Evolutionary conservation across 495 filamentous ascomycete species (phyloP).

Genomic region (Rostrohypoxylon terebratum): DNA sequence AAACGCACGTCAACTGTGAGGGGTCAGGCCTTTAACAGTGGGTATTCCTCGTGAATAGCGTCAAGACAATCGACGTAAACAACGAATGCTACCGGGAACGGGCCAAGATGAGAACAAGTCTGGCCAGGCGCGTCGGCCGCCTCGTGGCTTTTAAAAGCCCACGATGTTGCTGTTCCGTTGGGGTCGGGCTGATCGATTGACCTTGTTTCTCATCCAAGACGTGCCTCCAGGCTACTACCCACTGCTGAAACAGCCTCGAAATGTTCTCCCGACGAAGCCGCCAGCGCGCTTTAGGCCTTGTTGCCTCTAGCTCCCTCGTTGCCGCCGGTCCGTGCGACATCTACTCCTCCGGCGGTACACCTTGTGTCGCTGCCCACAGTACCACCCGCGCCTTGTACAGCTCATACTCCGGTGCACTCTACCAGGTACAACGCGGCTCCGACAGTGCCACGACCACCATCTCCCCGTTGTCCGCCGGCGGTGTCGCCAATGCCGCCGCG

Average conservation of each 20-base stretch:
- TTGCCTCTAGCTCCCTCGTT: constrained; percentile 6
- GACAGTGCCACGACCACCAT: not conserved
- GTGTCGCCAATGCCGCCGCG: not conserved
- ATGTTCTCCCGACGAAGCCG: constrained; percentile 12
- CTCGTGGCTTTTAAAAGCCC: constrained; percentile 9
- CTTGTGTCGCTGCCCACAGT: constrained; percentile 1
- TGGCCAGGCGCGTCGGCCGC: not conserved
- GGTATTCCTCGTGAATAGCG: constrained; percentile 8
- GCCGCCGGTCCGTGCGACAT: constrained; percentile 5
- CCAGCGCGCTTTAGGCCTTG: constrained; percentile 10
- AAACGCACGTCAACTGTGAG: constrained; percentile 5
- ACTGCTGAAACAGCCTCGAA: not conserved
- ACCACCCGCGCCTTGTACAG: constrained; percentile 10
- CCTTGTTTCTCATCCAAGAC: constrained; percentile 12
- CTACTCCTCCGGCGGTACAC: constrained; percentile 1
- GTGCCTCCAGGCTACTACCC: no score
- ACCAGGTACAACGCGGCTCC: constrained; percentile 9
- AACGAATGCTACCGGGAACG: not conserved
- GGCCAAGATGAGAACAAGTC: constrained; percentile 3
- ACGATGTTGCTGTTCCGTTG: constrained; percentile 4
- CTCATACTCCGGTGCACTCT: not conserved
- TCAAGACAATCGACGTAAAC: constrained; percentile 1
- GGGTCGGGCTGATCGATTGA: not conserved
- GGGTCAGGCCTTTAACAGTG: constrained; percentile 4
- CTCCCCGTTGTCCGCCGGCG: not conserved